Evolutionary conservation across 768 basidiomycete genomes (phyloP), one percentile per base, ranked within the genome.

Genomic region (Suillus plorans): DNA sequence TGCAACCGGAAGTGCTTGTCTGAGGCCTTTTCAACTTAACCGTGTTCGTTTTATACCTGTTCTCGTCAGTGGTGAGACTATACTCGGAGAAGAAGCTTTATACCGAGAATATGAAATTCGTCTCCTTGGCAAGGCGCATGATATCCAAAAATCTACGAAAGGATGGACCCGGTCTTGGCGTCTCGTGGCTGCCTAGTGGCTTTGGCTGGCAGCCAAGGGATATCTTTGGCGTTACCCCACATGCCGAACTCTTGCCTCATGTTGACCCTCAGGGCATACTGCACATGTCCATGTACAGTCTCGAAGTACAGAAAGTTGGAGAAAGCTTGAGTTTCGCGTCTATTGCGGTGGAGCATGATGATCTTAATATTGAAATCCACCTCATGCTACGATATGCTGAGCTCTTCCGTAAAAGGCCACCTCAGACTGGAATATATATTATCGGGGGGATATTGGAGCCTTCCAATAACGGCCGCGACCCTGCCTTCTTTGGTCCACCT

Each of bases 381-480:
- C 53, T 55, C 31, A n/a, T 13, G 1, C 53, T 34, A n/a, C 53
- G 20, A 20, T 3, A 36, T 36, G 53, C 53, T 20, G 3, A 55
- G 34, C 53, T 55, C 20, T n/a, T 55, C 12, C 53, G 0, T 13
- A 36, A 7, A 55, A 20, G 34, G 3, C 34, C 34, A 12, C 53
- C 53, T 55, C 53, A 55, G 36, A 55, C 53, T 10, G 53, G 34
- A 36, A 55, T 36, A 55, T 55, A n/a, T 55, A 2, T 3, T n/a
- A n/a, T 55, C 12, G 53, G 53, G 31, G 53, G 53, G 34, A 55
- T 55, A 55, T 36, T 55, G 53, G 53, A 55, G 20, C 53, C 53
- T 13, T 55, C 53, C 34, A n/a, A 55, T 36, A 55, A 34, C 34
- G 53, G 53, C 34, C 34, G 53, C 34, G 31, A n/a, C 1, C 34